Percentiles rank a stretch among this genome's conserved stretches.
Evolutionary conservation across 768 basidiomycete genomes (phyloP).

Genomic region (Termitomyces sp.): DNA sequence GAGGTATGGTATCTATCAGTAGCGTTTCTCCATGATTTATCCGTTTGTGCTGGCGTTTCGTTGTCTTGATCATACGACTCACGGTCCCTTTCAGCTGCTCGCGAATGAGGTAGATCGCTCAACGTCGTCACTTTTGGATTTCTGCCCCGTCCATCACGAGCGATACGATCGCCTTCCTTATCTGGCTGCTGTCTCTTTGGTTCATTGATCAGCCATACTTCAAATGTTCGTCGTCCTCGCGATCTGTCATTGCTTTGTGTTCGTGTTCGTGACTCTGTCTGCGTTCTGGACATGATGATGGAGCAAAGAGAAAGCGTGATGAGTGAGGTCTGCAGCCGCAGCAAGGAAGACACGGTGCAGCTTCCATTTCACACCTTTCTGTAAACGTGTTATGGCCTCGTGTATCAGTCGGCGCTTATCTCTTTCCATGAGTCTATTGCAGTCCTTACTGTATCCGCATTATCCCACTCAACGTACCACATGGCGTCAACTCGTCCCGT

Average conservation of each 20-base stretch:
- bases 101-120: background rate
- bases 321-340: background rate
- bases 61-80: background rate
- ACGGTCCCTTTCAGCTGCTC: background rate
- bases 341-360: background rate
- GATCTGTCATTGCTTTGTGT: background rate
- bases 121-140: background rate
- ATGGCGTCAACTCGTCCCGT: slow-evolving; percentile 20
- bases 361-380: slow-evolving; percentile 7
- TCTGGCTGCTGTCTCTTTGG: background rate
- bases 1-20: background rate
- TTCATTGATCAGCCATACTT: background rate
- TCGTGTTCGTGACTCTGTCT: background rate
- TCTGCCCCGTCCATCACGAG: background rate
- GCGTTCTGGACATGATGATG: slow-evolving; percentile 4
- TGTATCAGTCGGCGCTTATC: slow-evolving; percentile 9
- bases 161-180: background rate
- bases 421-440: background rate
- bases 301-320: background rate
- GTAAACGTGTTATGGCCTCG: slow-evolving; percentile 5
- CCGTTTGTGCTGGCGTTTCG: background rate
- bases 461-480: background rate
- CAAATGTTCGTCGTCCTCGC: background rate
- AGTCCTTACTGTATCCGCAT: background rate
- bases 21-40: background rate